A percentile compares a stretch with the other conserved stretches of the same genome.
Evolutionary conservation across 2,329 filamentous ascomycete species (phyloP).

Genomic region (Elsinoe perseae): DNA sequence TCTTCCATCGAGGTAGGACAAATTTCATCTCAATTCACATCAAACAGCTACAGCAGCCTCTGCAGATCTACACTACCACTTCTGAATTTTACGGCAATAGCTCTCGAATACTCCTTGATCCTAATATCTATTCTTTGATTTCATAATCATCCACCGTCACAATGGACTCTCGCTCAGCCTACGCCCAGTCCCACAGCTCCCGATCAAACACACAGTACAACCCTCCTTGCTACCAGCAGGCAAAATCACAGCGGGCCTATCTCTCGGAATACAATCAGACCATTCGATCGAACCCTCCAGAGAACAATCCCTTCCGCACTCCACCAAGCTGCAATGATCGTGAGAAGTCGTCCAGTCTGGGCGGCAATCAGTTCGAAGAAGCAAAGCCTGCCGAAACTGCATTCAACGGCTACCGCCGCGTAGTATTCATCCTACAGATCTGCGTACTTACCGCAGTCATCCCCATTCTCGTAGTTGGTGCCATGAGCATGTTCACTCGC

Average conservation of each 20-base stretch:
- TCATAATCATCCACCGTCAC: background rate
- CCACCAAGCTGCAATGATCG: background rate
- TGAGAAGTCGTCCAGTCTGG: background rate
- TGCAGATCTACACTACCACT: background rate
- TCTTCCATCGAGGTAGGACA: background rate
- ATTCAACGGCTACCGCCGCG: background rate
- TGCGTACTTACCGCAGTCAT: background rate
- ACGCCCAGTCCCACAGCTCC: constrained; percentile 3
- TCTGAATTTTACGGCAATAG: background rate
- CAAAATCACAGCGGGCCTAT: background rate
- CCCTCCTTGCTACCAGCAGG: background rate
- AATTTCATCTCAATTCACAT: background rate
- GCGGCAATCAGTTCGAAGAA: background rate
- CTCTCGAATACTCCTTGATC: background rate
- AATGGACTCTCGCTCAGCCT: constrained; percentile 2
- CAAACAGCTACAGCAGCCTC: background rate
- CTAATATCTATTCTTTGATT: background rate
- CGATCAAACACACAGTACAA: background rate
- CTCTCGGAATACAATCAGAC: background rate
- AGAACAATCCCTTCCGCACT: background rate
- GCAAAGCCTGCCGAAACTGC: background rate
- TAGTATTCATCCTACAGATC: background rate
- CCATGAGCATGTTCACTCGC: background rate
- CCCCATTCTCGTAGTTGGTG: background rate
- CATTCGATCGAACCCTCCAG: background rate